Percentiles rank a stretch among this genome's conserved stretches.
Evolutionary conservation across 148 eudicot species (phyloP).

Genomic region (Persicaria tinctoria): DNA sequence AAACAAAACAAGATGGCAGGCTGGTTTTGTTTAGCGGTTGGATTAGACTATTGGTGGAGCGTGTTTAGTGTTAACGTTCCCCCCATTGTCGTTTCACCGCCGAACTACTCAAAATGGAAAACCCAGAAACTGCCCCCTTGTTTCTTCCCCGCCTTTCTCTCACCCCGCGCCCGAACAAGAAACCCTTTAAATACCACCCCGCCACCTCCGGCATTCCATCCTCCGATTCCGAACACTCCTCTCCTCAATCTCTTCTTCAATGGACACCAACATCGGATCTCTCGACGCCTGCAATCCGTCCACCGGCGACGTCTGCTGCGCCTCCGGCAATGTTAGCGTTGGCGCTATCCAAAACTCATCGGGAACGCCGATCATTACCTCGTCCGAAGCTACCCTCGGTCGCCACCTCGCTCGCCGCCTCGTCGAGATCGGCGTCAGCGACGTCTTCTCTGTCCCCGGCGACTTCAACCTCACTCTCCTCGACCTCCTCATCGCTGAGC

Average conservation of each 20-base stretch:
- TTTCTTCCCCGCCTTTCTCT: not conserved
- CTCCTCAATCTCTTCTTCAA: conserved; percentile 10
- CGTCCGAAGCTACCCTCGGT: conserved; percentile 51
- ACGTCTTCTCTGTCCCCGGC: conserved; percentile 82
- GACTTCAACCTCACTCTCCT: conserved; percentile 79
- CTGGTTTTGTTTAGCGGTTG: no score
- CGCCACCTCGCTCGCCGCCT: conserved; percentile 71
- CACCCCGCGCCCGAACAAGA: not conserved
- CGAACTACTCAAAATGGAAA: not conserved
- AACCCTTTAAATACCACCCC: not conserved
- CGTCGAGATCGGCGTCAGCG: conserved; percentile 57
- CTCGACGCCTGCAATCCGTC: conserved; percentile 29
- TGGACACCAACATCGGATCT: conserved; percentile 56
- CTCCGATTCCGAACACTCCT: not conserved
- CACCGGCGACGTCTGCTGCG: conserved; percentile 32
- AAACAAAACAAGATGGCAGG: no score
- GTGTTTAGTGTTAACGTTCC: not conserved
- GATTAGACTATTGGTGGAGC: not conserved
- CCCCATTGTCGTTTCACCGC: not conserved
- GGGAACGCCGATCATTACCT: not conserved
- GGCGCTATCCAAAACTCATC: conserved; percentile 23
- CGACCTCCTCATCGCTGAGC: conserved; percentile 80
- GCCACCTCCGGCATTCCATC: not conserved
- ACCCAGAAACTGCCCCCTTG: not conserved
- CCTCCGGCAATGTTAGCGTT: conserved; percentile 20